Percentiles rank a stretch among this genome's conserved stretches.
phyloP scores from a whole-genome alignment of 306 rosid species.

The Benincasa hispida region DNA sequence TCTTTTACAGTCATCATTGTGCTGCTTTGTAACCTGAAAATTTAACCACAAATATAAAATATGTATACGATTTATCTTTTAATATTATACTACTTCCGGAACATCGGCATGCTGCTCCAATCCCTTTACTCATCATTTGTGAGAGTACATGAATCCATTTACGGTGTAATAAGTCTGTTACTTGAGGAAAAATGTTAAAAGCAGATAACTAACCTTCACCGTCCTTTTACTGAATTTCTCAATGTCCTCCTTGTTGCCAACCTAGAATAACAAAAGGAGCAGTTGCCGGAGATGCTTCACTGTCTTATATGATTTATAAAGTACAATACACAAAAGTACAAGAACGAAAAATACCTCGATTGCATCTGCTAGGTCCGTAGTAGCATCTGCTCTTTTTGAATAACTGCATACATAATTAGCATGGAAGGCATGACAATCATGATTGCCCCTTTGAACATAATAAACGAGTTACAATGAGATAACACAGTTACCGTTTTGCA shows the following conservation, averaged over 20 bases:
- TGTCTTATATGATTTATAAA: not conserved
- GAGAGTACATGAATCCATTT: not conserved
- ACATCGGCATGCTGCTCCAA: not conserved
- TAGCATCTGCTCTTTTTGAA: constrained; percentile 75
- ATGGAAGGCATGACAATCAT: not conserved
- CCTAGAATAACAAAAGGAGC: constrained; percentile 30
- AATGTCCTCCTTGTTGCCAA: constrained; percentile 74
- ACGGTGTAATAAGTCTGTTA: not conserved
- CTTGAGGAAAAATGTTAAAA: not conserved
- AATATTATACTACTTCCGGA: not conserved
- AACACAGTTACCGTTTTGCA: constrained; percentile 62
- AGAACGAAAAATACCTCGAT: constrained; percentile 35
- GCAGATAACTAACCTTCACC: constrained; percentile 53
- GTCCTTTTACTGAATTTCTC: constrained; percentile 95
- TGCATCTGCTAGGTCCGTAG: constrained; percentile 58
- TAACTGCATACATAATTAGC: constrained; percentile 26
- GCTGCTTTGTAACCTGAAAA: constrained; percentile 84
- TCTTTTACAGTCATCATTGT: constrained; percentile 85
- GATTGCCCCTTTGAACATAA: not conserved
- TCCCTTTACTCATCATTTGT: not conserved
- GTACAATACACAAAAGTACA: not conserved
- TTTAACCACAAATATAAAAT: constrained; percentile 12
- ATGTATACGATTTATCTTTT: not conserved
- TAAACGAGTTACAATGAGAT: not conserved
- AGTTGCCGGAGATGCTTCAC: not conserved